Conservation (phyloP, 495 filamentous ascomycete genomes). For the Margaritispora aquatica region DNA sequence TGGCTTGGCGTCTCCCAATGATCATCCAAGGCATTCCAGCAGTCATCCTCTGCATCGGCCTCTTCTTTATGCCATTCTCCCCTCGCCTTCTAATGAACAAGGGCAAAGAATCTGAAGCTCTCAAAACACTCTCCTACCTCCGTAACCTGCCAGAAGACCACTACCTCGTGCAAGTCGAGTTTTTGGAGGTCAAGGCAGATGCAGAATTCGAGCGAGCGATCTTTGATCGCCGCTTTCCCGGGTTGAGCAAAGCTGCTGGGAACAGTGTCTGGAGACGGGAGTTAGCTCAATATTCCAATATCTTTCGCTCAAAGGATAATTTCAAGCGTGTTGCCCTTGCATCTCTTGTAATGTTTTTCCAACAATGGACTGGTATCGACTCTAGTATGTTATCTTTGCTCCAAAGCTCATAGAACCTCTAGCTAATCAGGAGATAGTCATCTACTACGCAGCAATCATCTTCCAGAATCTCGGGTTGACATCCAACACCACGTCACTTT, state of each 20-base stretch:
- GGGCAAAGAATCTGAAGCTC: conserved; percentile 41
- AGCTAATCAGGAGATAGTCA: conserved; percentile 1
- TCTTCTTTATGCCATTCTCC: conserved; percentile 31
- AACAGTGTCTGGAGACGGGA: conserved; percentile 40
- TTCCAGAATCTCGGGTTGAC: conserved; percentile 33
- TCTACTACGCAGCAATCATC: conserved; percentile 30
- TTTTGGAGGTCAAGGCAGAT: conserved; percentile 13
- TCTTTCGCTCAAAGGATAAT: conserved; percentile 22
- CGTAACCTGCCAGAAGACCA: conserved; percentile 7
- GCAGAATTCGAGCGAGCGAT: conserved; percentile 1
- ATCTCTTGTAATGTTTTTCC: conserved; percentile 59
- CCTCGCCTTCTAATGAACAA: conserved; percentile 53
- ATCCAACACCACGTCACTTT: conserved; percentile 51
- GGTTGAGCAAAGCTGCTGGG: conserved; percentile 49
- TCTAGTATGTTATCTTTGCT: conserved; percentile 3
- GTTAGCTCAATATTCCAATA: conserved; percentile 17
- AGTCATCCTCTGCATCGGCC: conserved; percentile 32
- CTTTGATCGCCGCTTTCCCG: conserved; percentile 34
- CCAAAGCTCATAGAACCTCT: background rate
- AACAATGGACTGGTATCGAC: conserved; percentile 45
- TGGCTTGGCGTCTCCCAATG: conserved; percentile 40
- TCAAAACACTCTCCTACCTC: conserved; percentile 29
- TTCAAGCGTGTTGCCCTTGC: conserved; percentile 58
- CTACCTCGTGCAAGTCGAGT: conserved; percentile 13
- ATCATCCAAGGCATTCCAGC: conserved; percentile 41